Conservation (phyloP, 306 rosid genomes). For the Mucuna pruriens region DNA sequence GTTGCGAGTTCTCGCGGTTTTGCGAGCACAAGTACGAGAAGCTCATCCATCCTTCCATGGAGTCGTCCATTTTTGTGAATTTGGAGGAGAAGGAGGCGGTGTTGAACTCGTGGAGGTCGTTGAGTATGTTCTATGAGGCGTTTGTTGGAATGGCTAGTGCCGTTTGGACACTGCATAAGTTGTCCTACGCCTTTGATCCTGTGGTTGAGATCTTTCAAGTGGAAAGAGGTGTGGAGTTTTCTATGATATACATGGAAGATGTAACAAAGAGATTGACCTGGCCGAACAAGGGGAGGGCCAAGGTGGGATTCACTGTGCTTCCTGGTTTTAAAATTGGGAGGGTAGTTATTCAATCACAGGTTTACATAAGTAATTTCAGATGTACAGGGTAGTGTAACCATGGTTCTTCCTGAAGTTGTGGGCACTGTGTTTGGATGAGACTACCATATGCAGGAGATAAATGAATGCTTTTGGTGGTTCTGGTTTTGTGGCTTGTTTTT, state of each 20-base stretch:
- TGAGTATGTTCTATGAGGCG: conserved; percentile 85
- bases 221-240: conserved; percentile 84
- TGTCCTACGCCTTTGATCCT: conserved; percentile 82
- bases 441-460: conserved; percentile 18
- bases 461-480: conserved; percentile 22
- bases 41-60: conserved; percentile 85
- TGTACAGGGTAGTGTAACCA: conserved; percentile 46
- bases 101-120: conserved; percentile 82
- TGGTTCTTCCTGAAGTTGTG: conserved; percentile 12
- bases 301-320: conserved; percentile 87
- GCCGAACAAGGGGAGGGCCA: conserved; percentile 69
- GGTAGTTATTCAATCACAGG: conserved; percentile 85
- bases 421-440: conserved; percentile 25
- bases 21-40: conserved; percentile 87
- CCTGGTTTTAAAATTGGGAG: conserved; percentile 86
- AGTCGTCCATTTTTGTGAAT: conserved; percentile 77
- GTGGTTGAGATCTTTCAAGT: conserved; percentile 82
- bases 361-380: conserved; percentile 59
- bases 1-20: conserved; percentile 73
- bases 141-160: conserved; percentile 94
- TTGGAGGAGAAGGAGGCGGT: conserved; percentile 73
- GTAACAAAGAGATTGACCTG: conserved; percentile 61
- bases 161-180: conserved; percentile 83
- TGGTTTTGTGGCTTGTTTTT: conserved; percentile 10
- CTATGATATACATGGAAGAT: conserved; percentile 89